Evolutionary conservation across 768 basidiomycete species (phyloP).

Genomic region (Hygrocybe coccinea): DNA sequence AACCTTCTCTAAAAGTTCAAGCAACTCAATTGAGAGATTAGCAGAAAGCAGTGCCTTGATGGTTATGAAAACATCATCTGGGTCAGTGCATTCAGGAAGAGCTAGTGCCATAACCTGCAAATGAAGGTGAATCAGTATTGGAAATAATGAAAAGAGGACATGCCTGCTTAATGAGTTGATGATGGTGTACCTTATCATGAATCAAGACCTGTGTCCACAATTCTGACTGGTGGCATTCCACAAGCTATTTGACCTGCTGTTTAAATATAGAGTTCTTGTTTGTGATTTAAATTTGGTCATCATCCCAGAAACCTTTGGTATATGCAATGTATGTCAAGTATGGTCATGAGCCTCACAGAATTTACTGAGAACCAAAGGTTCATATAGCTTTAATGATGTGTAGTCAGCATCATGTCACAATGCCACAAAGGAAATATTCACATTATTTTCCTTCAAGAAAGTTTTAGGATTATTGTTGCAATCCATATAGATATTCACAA

Average conservation of each 20-base stretch:
- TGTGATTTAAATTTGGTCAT: conserved; percentile 93
- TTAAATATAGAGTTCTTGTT: conserved; percentile 99
- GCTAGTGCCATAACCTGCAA: conserved; percentile 86
- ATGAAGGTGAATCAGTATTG: conserved; percentile 1
- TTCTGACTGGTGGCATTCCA: conserved; percentile 91
- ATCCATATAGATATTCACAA: no score
- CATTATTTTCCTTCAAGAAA: conserved; percentile 98
- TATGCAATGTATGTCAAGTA: conserved; percentile 99
- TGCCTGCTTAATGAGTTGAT: conserved; percentile 90
- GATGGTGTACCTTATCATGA: conserved; percentile 85
- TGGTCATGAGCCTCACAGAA: conserved; percentile 99
- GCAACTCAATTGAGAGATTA: conserved; percentile 93
- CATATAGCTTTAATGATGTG: conserved; percentile 65
- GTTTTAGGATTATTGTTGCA: conserved; percentile 97
- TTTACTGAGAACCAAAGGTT: conserved; percentile 94
- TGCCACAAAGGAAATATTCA: conserved; percentile 35
- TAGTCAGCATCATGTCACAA: no score
- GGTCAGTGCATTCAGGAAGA: conserved; percentile 93
- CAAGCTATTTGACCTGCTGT: conserved; percentile 96
- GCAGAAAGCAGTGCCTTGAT: conserved; percentile 98
- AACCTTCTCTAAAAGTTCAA: conserved; percentile 97
- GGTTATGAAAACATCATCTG: conserved; percentile 96
- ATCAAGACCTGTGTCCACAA: conserved; percentile 95
- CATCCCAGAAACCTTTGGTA: conserved; percentile 97
- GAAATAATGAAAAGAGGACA: conserved; percentile 11